phyloP scores from a whole-genome alignment of 306 rosid genomes.

The Lathyrus oleraceus region DNA sequence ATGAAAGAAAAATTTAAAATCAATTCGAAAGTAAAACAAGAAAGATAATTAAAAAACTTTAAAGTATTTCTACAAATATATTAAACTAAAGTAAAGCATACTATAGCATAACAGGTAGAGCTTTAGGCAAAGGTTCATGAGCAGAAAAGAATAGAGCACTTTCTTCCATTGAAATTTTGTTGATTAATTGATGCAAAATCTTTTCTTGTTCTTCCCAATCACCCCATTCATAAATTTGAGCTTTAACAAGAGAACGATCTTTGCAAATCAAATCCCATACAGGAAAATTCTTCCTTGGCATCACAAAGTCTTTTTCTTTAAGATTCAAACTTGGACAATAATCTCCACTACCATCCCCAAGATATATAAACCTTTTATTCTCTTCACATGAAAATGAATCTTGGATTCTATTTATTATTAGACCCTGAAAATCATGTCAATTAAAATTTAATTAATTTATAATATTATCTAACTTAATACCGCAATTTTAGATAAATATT shows the following conservation, averaged over 20 bases:
- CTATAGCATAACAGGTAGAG: too few species aligned
- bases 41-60: too few species aligned
- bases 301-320: constrained; percentile 47
- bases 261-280: constrained; percentile 61
- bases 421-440: constrained; percentile 36
- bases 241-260: constrained; percentile 50
- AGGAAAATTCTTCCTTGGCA: constrained; percentile 71
- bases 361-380: constrained; percentile 54
- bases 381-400: constrained; percentile 27
- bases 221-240: constrained; percentile 60
- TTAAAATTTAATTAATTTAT: not conserved
- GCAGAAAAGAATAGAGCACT: not conserved
- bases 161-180: constrained; percentile 39
- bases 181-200: constrained; percentile 42
- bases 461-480: too few species aligned
- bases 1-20: too few species aligned
- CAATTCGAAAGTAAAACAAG: too few species aligned
- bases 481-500: not conserved
- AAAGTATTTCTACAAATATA: too few species aligned
- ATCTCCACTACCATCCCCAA: constrained; percentile 65
- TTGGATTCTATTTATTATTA: constrained; percentile 52
- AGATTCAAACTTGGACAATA: constrained; percentile 67
- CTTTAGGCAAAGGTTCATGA: too few species aligned
- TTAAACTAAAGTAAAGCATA: too few species aligned
- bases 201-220: constrained; percentile 51